Conservation (phyloP, 2,329 filamentous ascomycete genomes). For the Didymosphaeria variabile region DNA sequence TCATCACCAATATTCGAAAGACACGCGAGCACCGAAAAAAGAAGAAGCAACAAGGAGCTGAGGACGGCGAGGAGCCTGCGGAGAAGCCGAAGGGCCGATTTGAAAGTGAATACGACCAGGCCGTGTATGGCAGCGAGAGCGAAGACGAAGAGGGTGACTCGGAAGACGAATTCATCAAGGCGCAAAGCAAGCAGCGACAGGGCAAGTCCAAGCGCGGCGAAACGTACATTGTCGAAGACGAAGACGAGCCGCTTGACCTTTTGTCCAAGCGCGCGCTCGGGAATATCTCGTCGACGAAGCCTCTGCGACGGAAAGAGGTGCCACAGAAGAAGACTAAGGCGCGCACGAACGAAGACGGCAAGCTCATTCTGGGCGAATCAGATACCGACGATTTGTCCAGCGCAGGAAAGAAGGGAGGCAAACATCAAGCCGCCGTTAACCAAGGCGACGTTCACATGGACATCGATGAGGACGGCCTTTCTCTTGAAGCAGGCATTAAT, state of each 20-base stretch:
- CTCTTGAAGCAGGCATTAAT: constrained; percentile 63
- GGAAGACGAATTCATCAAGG: constrained; percentile 48
- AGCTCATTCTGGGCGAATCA: constrained; percentile 73
- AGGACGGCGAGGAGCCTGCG: constrained; percentile 59
- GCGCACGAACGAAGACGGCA: constrained; percentile 74
- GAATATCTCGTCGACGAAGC: constrained; percentile 92
- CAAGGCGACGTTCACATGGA: constrained; percentile 67
- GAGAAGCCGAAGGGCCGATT: constrained; percentile 69
- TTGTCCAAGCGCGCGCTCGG: constrained; percentile 88
- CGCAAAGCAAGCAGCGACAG: constrained; percentile 36
- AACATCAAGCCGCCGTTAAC: constrained; percentile 34
- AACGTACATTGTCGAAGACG: constrained; percentile 91
- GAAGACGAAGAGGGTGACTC: constrained; percentile 62
- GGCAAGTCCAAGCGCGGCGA: constrained; percentile 60
- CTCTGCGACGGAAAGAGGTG: constrained; percentile 68
- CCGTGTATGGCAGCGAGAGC: constrained; percentile 78
- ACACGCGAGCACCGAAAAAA: constrained; percentile 89
- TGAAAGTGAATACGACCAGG: constrained; percentile 93
- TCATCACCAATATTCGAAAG: constrained; percentile 95
- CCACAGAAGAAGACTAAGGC: constrained; percentile 53
- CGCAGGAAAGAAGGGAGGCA: constrained; percentile 44
- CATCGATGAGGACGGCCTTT: constrained; percentile 57
- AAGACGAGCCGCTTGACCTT: constrained; percentile 93
- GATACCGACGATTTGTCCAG: constrained; percentile 55
- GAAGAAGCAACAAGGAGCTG: constrained; percentile 77